Base-by-base conservation (phyloP, 176 grass and related monocot species). In the Puccinellia tenuiflora region DNA sequence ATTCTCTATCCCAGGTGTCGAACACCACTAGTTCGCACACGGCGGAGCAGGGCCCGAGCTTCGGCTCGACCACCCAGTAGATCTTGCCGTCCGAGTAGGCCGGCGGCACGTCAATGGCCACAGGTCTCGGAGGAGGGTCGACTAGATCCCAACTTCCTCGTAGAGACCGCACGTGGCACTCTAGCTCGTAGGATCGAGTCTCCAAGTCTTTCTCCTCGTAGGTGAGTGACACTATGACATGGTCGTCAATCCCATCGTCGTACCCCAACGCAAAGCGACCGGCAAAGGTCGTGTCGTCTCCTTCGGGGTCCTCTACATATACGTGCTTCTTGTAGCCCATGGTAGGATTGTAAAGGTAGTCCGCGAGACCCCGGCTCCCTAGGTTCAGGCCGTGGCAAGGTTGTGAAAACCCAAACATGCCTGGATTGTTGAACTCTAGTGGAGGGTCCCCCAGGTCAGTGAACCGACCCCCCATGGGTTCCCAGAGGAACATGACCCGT, bases 291-390 rank as follows among this genome's bases (percentile, higher is more conserved):
- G 5, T 12, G 10, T 22, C n/a, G 7, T 70, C 37, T 15, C 37
- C 43, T 11, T 68, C 5, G 11, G 14, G 0, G 6, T 14, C 10
- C 24, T 13, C 10, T 14, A 68, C 21, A 59, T 59, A 0, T 59
- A 59, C 22, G 0, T 0, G 0, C 0, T 15, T 12, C 1, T 0
- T 13, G n/a, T 14, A 42, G 11, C 37, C 37, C 5, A 6, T 42
- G 11, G 37, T 43, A 42, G 67, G 67, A 43, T 70, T 70, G 37
- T 43, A 70, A 3, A 70, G 12, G 38, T 7, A 69, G 34, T 68
- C 34, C 4, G 20, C 2, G 35, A 1, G 9, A 9, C 12, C 3
- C 9, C 64, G 14, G 20, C 35, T 68, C 10, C 66, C 66, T 69
- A 69, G n/a, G 66, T 22, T 69, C 9, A 70, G 67, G 67, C 37